phyloP scores from a whole-genome alignment of 495 filamentous ascomycete genomes.

The Aspergillus wentii region DNA sequence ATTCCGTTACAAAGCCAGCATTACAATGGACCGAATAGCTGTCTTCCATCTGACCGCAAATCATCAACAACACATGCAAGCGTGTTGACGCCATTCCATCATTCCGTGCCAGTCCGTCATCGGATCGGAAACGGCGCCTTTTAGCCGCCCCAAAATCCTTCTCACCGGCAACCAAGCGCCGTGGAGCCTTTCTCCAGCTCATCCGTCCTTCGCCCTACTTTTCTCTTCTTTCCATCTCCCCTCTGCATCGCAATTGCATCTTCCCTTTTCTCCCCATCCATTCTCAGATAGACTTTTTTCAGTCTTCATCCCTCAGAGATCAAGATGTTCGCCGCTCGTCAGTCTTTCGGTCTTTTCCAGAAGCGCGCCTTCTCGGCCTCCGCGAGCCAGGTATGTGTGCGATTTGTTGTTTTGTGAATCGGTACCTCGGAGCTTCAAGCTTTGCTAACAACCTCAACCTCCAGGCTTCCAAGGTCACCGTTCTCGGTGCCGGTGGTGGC shows the following conservation, averaged over 20 bases:
- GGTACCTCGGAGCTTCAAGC: constrained; percentile 14
- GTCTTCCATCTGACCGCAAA: too few relatives aligned
- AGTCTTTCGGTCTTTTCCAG: constrained; percentile 67
- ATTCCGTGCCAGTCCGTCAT: too few relatives aligned
- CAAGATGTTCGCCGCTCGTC: constrained; percentile 76
- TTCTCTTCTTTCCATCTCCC: constrained; percentile 4
- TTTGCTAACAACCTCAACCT: constrained; percentile 28
- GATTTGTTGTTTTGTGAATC: constrained; percentile 5
- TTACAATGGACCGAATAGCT: too few relatives aligned
- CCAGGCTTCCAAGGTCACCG: constrained; percentile 93
- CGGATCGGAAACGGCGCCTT: constrained; percentile 1
- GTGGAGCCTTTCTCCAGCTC: constrained; percentile 6
- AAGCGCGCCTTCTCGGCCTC: constrained; percentile 92
- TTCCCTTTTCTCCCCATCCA: constrained; percentile 8
- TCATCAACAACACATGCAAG: too few relatives aligned
- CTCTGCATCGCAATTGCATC: constrained; percentile 8
- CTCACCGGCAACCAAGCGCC: constrained; percentile 13
- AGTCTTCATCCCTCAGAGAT: constrained; percentile 8
- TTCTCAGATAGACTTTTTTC: constrained; percentile 12
- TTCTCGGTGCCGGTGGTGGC: constrained; percentile 92
- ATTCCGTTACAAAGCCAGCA: too few relatives aligned
- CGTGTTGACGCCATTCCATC: neutral
- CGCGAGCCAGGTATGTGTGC: constrained; percentile 66
- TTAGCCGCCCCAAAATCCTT: neutral
- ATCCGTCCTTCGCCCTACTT: constrained; percentile 2